These are phyloP conservation scores for Tetracladium setigerum DNA, from an alignment of 495 filamentous ascomycete species.

Conservation along the genomic window DNA sequence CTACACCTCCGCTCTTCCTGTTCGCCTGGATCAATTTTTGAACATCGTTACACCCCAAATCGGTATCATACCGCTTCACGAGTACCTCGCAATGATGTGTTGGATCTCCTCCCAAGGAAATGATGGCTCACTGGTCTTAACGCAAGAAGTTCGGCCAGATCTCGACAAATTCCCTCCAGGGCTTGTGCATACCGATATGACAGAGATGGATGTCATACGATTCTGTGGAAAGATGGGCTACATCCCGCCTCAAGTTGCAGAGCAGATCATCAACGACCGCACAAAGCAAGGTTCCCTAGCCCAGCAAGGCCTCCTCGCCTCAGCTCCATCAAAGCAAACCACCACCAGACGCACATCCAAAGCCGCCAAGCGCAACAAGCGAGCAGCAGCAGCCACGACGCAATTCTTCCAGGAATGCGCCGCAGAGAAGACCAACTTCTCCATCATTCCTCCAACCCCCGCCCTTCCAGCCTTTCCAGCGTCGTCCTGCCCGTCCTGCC, in stretches of 20 bases:
- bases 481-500: no score
- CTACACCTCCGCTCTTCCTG: no score
- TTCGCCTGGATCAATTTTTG: slow-evolving; percentile 34
- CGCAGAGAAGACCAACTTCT: no score
- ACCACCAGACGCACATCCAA: no score
- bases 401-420: no score
- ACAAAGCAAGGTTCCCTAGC: background rate
- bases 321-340: background rate
- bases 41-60: slow-evolving; percentile 28
- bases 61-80: slow-evolving; percentile 27
- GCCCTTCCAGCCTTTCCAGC: no score
- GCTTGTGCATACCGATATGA: slow-evolving; percentile 1
- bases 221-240: slow-evolving; percentile 1
- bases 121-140: background rate
- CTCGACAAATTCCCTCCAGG: background rate
- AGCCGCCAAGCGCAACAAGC: no score
- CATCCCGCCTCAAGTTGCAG: background rate
- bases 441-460: no score
- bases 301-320: background rate
- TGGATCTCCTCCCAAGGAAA: slow-evolving; percentile 17
- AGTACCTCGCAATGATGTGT: slow-evolving; percentile 34
- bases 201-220: slow-evolving; percentile 4
- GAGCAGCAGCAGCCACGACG: no score
- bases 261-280: background rate
- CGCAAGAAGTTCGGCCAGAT: background rate